Conservation (phyloP, 495 filamentous ascomycete genomes). For the Penicillium coprophilum region DNA sequence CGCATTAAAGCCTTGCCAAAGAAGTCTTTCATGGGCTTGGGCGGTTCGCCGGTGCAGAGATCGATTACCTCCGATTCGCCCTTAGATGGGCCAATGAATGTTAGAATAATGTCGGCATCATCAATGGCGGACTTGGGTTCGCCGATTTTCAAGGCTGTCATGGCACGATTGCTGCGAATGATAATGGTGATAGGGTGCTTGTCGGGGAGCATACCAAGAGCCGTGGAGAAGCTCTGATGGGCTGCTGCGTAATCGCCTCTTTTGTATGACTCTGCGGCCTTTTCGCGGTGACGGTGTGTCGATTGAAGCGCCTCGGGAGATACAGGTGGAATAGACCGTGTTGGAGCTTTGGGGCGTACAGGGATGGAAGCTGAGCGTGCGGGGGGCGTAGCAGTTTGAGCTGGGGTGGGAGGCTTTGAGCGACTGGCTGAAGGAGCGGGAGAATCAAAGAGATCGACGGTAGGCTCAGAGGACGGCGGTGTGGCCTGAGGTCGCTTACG, state of each 20-base stretch:
- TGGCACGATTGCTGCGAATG: conserved; percentile 85
- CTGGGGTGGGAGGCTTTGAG: conserved; percentile 31
- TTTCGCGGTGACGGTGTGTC: conserved; percentile 72
- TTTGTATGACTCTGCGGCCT: conserved; percentile 87
- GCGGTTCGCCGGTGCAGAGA: conserved; percentile 58
- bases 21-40: conserved; percentile 87
- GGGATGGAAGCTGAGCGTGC: conserved; percentile 37
- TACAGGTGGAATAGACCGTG: conserved; percentile 65
- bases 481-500: conserved; percentile 63
- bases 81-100: conserved; percentile 71
- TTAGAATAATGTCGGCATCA: conserved; percentile 79
- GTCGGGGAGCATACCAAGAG: conserved; percentile 70
- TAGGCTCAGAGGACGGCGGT: conserved; percentile 42
- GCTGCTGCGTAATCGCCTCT: conserved; percentile 87
- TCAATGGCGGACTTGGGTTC: conserved; percentile 80
- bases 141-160: conserved; percentile 84
- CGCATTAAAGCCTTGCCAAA: conserved; percentile 89
- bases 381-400: conserved; percentile 29
- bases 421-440: conserved; percentile 36
- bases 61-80: conserved; percentile 80
- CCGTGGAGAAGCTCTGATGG: conserved; percentile 74
- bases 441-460: conserved; percentile 59
- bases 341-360: conserved; percentile 51
- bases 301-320: conserved; percentile 66
- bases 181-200: conserved; percentile 84